Evolutionary conservation across 2,329 filamentous ascomycete genomes (phyloP).

Genomic region (Alternaria novae-zelandiae): DNA sequence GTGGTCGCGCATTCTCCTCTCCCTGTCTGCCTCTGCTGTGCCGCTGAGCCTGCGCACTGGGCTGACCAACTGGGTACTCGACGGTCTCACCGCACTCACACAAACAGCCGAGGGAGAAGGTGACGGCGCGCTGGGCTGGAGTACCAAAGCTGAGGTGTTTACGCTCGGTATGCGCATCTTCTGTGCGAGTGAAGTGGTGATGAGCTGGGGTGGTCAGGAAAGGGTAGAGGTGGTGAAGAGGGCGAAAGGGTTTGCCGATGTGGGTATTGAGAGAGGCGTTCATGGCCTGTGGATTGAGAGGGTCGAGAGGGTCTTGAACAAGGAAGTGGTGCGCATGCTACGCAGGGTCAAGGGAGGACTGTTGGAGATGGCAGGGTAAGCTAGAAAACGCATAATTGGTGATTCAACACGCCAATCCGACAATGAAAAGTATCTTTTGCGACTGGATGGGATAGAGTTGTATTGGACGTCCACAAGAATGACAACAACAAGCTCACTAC

Average conservation of each 20-base stretch:
- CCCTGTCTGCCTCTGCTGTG: constrained; percentile 22
- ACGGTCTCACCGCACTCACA: constrained; percentile 57
- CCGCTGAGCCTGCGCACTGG: constrained; percentile 22
- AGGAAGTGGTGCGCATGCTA: constrained; percentile 19
- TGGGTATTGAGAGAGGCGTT: constrained; percentile 25
- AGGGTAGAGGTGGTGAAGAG: constrained; percentile 30
- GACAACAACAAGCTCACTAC: background rate
- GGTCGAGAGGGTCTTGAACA: constrained; percentile 41
- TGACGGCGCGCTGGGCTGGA: constrained; percentile 77
- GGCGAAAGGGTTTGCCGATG: constrained; percentile 35
- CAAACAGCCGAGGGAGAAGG: constrained; percentile 41
- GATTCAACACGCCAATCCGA: background rate
- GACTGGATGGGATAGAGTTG: background rate
- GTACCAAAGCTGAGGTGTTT: constrained; percentile 72
- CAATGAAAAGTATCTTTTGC: background rate
- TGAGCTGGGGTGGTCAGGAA: constrained; percentile 30
- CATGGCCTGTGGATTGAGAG: constrained; percentile 49
- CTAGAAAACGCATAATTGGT: background rate
- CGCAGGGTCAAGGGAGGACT: constrained; percentile 6
- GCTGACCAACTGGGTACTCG: constrained; percentile 55
- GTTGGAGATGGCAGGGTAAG: background rate
- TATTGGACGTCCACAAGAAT: background rate
- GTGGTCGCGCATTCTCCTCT: constrained; percentile 66
- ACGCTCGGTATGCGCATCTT: constrained; percentile 60
- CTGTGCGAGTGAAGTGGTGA: constrained; percentile 50